Percentiles rank a stretch among this genome's conserved stretches.
Evolutionary conservation across 163 green algal species (phyloP).

Genomic region (Scenedesmus sp.): DNA sequence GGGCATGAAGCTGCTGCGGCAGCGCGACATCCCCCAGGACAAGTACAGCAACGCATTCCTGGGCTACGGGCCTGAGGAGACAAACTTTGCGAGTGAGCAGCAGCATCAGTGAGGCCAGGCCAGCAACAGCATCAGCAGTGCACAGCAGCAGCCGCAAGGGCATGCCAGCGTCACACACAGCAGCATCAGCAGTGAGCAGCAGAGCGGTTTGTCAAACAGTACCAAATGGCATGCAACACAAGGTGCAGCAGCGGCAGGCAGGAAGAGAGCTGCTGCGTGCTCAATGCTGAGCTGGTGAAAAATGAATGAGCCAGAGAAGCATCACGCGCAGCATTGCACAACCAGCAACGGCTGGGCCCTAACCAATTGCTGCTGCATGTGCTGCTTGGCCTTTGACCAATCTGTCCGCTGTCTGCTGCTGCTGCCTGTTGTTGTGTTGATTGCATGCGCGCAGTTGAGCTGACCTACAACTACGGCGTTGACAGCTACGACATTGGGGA

Average conservation of each 20-base stretch:
- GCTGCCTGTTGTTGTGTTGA: background rate
- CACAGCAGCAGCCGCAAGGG: background rate
- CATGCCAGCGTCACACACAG: background rate
- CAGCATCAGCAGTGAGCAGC: background rate
- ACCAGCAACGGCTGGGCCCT: background rate
- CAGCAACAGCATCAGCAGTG: background rate
- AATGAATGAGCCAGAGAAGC: no score
- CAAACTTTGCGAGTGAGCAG: slow-evolving; percentile 70
- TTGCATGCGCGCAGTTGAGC: slow-evolving; percentile 69
- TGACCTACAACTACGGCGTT: slow-evolving; percentile 92
- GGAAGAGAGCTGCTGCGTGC: background rate
- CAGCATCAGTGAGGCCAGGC: background rate
- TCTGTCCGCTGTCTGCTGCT: background rate
- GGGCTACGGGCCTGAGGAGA: slow-evolving; percentile 84
- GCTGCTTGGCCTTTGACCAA: background rate
- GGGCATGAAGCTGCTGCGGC: slow-evolving; percentile 83
- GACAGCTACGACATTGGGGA: slow-evolving; percentile 85
- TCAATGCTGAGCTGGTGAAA: no score
- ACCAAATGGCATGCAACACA: background rate
- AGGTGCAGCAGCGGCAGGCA: background rate
- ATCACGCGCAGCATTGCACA: background rate
- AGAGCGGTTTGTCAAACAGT: background rate
- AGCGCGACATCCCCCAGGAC: slow-evolving; percentile 80
- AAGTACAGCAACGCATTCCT: slow-evolving; percentile 93
- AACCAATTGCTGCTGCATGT: background rate